Percentiles rank a stretch among this genome's conserved stretches.
These are phyloP conservation scores for Melocanna baccifera DNA, from an alignment of 176 grass and related monocot species.

Conservation along the genomic window DNA sequence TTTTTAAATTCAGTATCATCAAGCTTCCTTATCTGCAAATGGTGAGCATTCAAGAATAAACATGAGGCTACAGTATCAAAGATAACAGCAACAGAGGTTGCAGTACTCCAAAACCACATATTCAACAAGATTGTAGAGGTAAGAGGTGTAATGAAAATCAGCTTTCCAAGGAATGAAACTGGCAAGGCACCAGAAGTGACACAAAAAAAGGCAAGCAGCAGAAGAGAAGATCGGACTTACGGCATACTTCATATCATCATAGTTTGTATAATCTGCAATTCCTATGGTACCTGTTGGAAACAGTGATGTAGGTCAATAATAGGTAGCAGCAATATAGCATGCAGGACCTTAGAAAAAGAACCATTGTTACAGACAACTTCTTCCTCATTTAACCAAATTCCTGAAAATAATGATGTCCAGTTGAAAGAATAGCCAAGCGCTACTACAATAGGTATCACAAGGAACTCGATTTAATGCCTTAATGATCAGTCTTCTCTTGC, in stretches of 20 bases:
- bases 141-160: background rate
- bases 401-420: background rate
- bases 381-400: background rate
- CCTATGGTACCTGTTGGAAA: constrained; percentile 59
- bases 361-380: background rate
- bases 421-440: background rate
- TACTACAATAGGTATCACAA: background rate
- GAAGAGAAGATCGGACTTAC: constrained; percentile 26
- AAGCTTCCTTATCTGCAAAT: constrained; percentile 72
- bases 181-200: background rate
- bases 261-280: constrained; percentile 78
- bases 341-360: background rate
- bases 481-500: background rate
- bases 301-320: background rate
- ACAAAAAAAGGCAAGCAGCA: background rate
- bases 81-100: background rate
- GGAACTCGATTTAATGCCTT: background rate
- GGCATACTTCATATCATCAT: constrained; percentile 90
- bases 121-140: background rate
- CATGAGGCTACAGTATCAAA: background rate
- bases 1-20: constrained; percentile 86
- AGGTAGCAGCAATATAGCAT: constrained; percentile 8
- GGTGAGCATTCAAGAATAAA: background rate
- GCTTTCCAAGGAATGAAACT: background rate
- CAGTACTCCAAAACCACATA: background rate